Evolutionary conservation across 345 rosid species (phyloP).

Genomic region (Aquilaria malaccensis): DNA sequence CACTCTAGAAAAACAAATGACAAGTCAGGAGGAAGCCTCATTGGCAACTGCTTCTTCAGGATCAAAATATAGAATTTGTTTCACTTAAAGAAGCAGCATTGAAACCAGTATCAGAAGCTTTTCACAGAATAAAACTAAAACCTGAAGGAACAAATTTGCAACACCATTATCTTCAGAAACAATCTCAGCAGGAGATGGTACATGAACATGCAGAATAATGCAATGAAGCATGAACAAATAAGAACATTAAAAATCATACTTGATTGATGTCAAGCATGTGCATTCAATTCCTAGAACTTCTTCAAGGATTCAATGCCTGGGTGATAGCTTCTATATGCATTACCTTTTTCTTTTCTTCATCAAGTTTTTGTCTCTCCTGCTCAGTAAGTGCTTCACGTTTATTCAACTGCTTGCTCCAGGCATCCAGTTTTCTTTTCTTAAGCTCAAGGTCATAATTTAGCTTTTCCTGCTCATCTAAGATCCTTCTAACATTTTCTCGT

Average conservation of each 20-base stretch:
- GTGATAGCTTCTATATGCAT: background rate
- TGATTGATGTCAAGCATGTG: background rate
- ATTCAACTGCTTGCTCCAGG: conserved; percentile 61
- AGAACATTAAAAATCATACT: background rate
- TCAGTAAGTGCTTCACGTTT: conserved; percentile 79
- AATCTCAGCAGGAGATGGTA: background rate
- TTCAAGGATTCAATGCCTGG: background rate
- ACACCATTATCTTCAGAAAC: conserved; percentile 1
- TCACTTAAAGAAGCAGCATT: too few relatives aligned
- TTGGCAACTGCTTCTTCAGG: background rate
- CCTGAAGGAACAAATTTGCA: background rate
- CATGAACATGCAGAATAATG: background rate
- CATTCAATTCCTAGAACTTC: background rate
- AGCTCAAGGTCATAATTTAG: conserved; percentile 52
- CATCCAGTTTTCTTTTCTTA: conserved; percentile 44
- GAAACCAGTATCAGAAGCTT: background rate
- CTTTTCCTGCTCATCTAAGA: conserved; percentile 60
- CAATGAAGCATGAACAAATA: background rate
- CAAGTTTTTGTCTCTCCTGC: conserved; percentile 74
- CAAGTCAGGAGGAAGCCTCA: conserved; percentile 14
- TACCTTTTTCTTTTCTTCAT: conserved; percentile 82
- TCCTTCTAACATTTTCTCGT: conserved; percentile 51
- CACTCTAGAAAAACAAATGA: conserved; percentile 37
- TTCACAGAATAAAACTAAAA: background rate
- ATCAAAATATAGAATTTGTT: too few relatives aligned